Percentiles rank a stretch among this genome's conserved stretches.
Evolutionary conservation across 345 rosid genomes (phyloP).

Genomic region (Erodium maritimum): DNA sequence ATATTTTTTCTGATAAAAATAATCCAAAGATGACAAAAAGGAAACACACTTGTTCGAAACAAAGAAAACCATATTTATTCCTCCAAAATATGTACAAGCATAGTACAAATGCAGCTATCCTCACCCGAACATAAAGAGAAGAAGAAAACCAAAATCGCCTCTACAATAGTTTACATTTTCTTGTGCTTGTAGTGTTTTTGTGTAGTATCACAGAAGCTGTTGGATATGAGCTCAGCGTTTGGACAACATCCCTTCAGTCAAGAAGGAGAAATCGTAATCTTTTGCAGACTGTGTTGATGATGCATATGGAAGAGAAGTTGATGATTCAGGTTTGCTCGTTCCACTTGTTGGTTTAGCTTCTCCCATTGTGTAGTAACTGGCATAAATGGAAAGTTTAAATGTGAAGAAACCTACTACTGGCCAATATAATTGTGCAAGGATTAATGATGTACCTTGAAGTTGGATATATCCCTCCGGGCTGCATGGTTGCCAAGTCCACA

Average conservation of each 20-base stretch:
- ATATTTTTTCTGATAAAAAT: too few species aligned
- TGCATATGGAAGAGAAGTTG: slow-evolving; percentile 22
- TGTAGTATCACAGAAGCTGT: slow-evolving; percentile 7
- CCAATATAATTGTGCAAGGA: too few species aligned
- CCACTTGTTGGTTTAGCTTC: slow-evolving; percentile 39
- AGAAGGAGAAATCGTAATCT: slow-evolving; percentile 69
- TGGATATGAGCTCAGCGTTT: slow-evolving; percentile 34
- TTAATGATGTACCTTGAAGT: slow-evolving; percentile 47
- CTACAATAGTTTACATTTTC: slow-evolving; percentile 38
- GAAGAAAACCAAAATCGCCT: slow-evolving; percentile 14
- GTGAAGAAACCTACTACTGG: too few species aligned
- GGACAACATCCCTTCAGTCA: slow-evolving; percentile 67
- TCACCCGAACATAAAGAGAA: slow-evolving; percentile 15
- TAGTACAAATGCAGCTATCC: slow-evolving; percentile 26
- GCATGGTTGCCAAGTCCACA: slow-evolving; percentile 30
- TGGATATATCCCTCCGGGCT: slow-evolving; percentile 31
- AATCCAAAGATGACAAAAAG: too few species aligned
- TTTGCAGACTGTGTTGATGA: slow-evolving; percentile 43
- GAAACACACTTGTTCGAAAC: too few species aligned
- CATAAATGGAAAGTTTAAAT: too few species aligned
- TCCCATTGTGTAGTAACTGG: slow-evolving; percentile 39
- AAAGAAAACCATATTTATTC: too few species aligned
- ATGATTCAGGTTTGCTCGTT: slow-evolving; percentile 36
- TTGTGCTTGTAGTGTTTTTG: slow-evolving; percentile 2
- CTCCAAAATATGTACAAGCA: too few species aligned